Conservation (phyloP, 345 rosid species). For the Geranium brycei region DNA sequence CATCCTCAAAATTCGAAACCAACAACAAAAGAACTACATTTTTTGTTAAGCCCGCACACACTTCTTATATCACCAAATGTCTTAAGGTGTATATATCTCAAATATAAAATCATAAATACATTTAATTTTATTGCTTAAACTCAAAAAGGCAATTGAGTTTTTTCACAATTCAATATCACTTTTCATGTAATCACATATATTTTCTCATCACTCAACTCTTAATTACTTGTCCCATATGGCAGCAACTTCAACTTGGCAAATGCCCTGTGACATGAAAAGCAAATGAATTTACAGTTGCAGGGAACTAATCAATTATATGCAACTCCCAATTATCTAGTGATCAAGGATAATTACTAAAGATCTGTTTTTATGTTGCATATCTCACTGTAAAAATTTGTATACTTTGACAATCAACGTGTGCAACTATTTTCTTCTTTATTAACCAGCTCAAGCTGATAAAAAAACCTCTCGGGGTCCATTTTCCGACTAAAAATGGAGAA, state of each 20-base stretch:
- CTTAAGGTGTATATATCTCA: background rate
- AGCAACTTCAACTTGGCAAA: background rate
- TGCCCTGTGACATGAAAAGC: background rate
- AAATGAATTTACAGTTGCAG: background rate
- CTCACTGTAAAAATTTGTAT: background rate
- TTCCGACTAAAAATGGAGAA: background rate
- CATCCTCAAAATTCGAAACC: background rate
- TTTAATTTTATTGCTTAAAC: background rate
- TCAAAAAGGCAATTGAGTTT: background rate
- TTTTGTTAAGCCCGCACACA: background rate
- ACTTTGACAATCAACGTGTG: background rate
- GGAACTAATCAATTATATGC: background rate
- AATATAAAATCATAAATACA: background rate
- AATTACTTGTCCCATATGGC: background rate
- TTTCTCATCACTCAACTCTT: background rate
- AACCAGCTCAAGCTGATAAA: background rate
- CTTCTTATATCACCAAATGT: background rate
- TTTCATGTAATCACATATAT: background rate
- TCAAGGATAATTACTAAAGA: background rate
- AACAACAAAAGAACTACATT: background rate
- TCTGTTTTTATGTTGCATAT: background rate
- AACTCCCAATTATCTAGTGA: background rate
- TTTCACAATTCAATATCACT: background rate
- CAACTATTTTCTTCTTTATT: background rate
- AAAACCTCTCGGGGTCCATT: background rate